Conservation (phyloP, 768 basidiomycete genomes). For the Pholiota conissans region DNA sequence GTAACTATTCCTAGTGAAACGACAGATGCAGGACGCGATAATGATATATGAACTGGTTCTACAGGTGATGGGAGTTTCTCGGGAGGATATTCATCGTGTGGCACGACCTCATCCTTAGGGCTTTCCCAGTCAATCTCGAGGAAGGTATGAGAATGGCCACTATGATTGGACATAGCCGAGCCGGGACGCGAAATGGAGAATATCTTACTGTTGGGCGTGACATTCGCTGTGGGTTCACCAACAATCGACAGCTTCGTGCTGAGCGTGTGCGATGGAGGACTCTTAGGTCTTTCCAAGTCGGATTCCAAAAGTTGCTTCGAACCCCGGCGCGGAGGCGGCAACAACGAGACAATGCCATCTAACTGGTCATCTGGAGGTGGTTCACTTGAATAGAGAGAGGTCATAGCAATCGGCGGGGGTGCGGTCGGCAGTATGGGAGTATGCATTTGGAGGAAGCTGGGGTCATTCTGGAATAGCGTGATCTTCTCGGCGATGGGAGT, state of each 20-base stretch:
- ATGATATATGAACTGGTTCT: conserved; percentile 33
- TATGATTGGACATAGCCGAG: conserved; percentile 46
- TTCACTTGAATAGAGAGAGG: conserved; percentile 6
- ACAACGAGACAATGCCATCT: conserved; percentile 41
- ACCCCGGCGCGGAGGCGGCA: conserved; percentile 63
- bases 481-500: conserved; percentile 74
- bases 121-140: conserved; percentile 18
- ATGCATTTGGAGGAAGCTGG: conserved; percentile 59
- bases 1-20: conserved; percentile 52
- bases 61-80: conserved; percentile 29
- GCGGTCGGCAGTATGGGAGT: conserved; percentile 45
- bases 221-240: conserved; percentile 1
- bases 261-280: not conserved
- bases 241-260: conserved; percentile 10
- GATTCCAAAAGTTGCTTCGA: conserved; percentile 47
- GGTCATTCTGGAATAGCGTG: conserved; percentile 47
- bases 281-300: conserved; percentile 20
- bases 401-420: conserved; percentile 28
- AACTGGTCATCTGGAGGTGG: conserved; percentile 19
- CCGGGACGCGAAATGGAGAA: conserved; percentile 48
- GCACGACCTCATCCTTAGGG: conserved; percentile 8
- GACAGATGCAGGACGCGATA: conserved; percentile 52
- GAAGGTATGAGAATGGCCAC: conserved; percentile 8
- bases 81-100: conserved; percentile 15
- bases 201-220: not conserved